Evolutionary conservation across 148 eudicot genomes (phyloP), one percentile per base, ranked within the genome.

Genomic region (Agrostemma githago): DNA sequence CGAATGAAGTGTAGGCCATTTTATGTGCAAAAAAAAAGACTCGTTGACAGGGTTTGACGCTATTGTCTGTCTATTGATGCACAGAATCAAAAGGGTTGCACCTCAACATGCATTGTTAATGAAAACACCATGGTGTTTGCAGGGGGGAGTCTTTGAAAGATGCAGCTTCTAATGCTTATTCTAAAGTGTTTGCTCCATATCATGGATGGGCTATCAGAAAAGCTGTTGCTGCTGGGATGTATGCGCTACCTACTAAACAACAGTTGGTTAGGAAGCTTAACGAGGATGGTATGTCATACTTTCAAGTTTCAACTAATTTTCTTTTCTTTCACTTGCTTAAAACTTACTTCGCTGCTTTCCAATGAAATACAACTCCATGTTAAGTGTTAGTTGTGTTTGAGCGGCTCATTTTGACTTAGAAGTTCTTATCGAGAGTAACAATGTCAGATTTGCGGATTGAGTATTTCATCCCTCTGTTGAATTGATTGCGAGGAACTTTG

Each of bases 141-240:
- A 92, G 96, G 77, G 96, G 87, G 42, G 84, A 89, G 72, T 90
- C 97, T 40, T 81, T 95, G 68, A 90, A 86, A 85, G 85, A 85
- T 82, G 88, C 97, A 17, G 97, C 99, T 72, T 89, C 97, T 46
- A 84, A 77, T 80, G 92, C 99, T 72, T 95, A 95, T 76, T 75
- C 88, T 59, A 85, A 90, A 76, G 97, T 92, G 20, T 90, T 95
- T 84, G 96, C 99, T 76, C 99, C 99, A 12, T 51, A 92, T 76
- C 99, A 95, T 84, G 94, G 96, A 72, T 95, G 99, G 99, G 94
- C 94, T 60, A 89, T 95, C 20, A 84, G 99, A 79, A 95, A 89
- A 83, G 97, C 94, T 72, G 99, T 95, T 64, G 90, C 84, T 79
- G 97, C 96, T 34, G 99, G 99, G 74, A 95, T 95, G 99, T 92